Conservation (phyloP, 179 eudicot species). For the Amaranthus tricolor region DNA sequence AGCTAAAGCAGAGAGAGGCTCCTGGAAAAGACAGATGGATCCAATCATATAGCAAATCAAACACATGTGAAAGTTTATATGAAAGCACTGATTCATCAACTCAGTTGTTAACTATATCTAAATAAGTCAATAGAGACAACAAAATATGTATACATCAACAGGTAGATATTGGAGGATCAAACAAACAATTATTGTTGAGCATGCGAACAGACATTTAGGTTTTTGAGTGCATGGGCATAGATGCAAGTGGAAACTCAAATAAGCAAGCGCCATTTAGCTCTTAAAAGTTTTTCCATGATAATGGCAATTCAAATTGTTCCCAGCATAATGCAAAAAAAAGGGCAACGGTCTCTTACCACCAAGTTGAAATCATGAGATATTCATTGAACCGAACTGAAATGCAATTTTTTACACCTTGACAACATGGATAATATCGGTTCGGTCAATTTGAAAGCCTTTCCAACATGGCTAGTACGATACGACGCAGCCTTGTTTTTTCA, state of each 20-base stretch:
- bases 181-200: neutral
- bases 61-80: neutral
- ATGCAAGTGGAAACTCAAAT: neutral
- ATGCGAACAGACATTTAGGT: neutral
- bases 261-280: neutral
- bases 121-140: neutral
- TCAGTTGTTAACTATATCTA: neutral
- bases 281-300: too few relatives aligned
- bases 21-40: conserved; percentile 42
- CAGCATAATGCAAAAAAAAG: too few relatives aligned
- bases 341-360: too few relatives aligned
- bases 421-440: too few relatives aligned
- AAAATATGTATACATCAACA: neutral
- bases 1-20: conserved; percentile 74
- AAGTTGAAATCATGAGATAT: too few relatives aligned
- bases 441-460: neutral
- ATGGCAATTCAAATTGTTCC: too few relatives aligned
- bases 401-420: too few relatives aligned
- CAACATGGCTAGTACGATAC: neutral
- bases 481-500: neutral
- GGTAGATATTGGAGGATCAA: neutral
- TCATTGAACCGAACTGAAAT: too few relatives aligned
- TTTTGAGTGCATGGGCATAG: neutral
- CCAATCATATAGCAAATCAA: conserved; percentile 1
- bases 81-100: neutral